phyloP scores from a whole-genome alignment of 176 grass and related monocot genomes.

The Phoenix roebelenii region DNA sequence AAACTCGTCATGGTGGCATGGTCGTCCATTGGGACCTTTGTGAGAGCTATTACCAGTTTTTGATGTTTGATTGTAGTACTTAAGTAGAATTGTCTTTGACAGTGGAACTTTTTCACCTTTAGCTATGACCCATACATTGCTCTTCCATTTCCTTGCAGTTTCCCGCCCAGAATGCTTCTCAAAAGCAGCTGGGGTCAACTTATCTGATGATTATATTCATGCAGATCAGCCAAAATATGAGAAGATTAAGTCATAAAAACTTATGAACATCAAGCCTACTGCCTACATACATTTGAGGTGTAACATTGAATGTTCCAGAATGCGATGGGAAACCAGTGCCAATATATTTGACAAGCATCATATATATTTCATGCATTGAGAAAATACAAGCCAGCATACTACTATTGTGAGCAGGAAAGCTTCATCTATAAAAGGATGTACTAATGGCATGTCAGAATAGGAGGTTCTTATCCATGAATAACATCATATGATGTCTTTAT shows the following conservation, averaged over 20 bases:
- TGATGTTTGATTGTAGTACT: conserved; percentile 59
- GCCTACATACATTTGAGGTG: too few relatives aligned
- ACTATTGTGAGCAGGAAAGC: too few relatives aligned
- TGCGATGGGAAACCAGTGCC: too few relatives aligned
- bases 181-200: conserved; percentile 83
- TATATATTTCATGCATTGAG: too few relatives aligned
- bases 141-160: conserved; percentile 90
- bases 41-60: conserved; percentile 56
- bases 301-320: too few relatives aligned
- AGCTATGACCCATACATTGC: conserved; percentile 87
- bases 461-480: too few relatives aligned
- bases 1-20: conserved; percentile 83
- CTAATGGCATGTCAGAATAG: too few relatives aligned
- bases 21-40: conserved; percentile 49
- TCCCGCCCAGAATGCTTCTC: conserved; percentile 95
- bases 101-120: conserved; percentile 82
- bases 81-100: conserved; percentile 66
- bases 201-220: conserved; percentile 47
- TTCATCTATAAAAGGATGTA: too few relatives aligned
- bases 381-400: too few relatives aligned
- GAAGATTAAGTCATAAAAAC: neutral
- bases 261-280: too few relatives aligned
- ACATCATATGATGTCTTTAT: too few relatives aligned
- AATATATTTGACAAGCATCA: too few relatives aligned
- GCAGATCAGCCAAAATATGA: conserved; percentile 1